phyloP scores from a whole-genome alignment of 345 rosid species.

The Heritiera fomes region DNA sequence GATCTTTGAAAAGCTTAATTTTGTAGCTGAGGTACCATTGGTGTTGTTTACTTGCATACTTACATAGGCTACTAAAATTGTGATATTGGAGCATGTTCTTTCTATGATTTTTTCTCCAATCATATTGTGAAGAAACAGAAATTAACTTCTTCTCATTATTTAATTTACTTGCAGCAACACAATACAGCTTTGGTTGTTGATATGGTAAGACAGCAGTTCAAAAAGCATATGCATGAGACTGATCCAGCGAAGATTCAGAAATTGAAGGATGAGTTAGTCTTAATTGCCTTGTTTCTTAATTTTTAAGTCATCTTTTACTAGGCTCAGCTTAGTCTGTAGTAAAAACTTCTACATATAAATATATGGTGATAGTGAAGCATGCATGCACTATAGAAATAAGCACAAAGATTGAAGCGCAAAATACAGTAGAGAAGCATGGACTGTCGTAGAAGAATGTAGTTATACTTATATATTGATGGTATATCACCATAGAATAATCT shows the following conservation, averaged over 20 bases:
- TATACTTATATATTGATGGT: background rate
- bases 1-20: background rate
- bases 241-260: conserved; percentile 91
- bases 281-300: conserved; percentile 3
- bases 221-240: conserved; percentile 72
- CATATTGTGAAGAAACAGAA: background rate
- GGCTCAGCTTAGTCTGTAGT: background rate
- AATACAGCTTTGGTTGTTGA: conserved; percentile 75
- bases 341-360: too few relatives aligned
- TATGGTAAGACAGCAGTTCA: conserved; percentile 90
- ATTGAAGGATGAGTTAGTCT: conserved; percentile 85
- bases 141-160: conserved; percentile 10
- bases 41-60: background rate
- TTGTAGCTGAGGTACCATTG: background rate
- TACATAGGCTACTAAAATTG: background rate
- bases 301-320: background rate
- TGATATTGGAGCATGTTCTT: background rate
- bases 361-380: too few relatives aligned
- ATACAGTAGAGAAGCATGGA: background rate
- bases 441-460: background rate
- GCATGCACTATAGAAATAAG: too few relatives aligned
- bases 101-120: background rate
- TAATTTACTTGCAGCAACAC: conserved; percentile 62
- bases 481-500: background rate
- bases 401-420: too few relatives aligned